Percentiles rank a stretch among this genome's conserved stretches.
Evolutionary conservation across 352 stramenopile genomes (phyloP).

Genomic region (Phytophthora megakarya): DNA sequence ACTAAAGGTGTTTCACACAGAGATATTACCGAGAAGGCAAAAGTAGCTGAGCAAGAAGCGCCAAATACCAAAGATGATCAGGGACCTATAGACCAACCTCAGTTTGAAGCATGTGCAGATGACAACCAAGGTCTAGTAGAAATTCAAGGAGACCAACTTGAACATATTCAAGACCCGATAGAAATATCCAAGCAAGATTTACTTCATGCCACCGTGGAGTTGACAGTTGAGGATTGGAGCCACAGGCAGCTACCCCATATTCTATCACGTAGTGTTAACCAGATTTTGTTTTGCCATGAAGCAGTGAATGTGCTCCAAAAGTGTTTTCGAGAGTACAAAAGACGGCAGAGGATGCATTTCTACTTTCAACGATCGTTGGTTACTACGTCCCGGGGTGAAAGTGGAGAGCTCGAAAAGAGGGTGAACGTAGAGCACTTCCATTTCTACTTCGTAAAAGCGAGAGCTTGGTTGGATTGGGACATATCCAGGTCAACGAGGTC

Average conservation of each 20-base stretch:
- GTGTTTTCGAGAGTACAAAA: conserved; percentile 25
- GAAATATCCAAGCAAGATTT: conserved; percentile 4
- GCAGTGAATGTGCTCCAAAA: conserved; percentile 41
- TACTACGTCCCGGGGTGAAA: background rate
- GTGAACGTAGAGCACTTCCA: conserved; percentile 21
- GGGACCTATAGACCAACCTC: background rate
- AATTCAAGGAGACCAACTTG: background rate
- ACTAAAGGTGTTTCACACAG: conserved; percentile 6
- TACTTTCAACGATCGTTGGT: conserved; percentile 17
- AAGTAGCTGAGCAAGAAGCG: background rate
- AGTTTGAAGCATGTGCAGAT: background rate
- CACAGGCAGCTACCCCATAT: conserved; percentile 46
- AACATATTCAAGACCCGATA: background rate
- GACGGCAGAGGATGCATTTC: conserved; percentile 31
- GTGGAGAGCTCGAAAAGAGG: background rate
- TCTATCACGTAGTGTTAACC: conserved; percentile 33
- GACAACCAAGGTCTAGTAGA: conserved; percentile 1
- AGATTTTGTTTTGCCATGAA: conserved; percentile 31
- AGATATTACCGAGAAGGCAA: background rate
- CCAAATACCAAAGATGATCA: background rate
- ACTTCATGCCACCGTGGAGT: conserved; percentile 17
- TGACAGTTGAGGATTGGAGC: conserved; percentile 41
- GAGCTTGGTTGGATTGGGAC: conserved; percentile 45
- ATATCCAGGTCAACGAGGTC: background rate
- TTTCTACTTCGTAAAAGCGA: conserved; percentile 50